Evolutionary conservation across 2,329 filamentous ascomycete species (phyloP).

Genomic region (Fusarium paranaense): DNA sequence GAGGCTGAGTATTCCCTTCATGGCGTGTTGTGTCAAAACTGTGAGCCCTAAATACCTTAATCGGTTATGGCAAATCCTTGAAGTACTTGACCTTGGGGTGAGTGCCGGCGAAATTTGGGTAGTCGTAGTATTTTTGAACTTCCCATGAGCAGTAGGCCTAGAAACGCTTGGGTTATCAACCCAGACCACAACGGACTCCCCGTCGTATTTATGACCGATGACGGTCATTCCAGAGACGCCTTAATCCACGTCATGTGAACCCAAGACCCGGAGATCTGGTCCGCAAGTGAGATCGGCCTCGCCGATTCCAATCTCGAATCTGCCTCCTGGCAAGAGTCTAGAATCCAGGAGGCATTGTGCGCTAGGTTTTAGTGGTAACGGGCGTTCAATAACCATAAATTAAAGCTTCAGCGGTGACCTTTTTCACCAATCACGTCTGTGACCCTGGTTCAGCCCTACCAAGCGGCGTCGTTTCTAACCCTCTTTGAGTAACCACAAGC

Average conservation of each 20-base stretch:
- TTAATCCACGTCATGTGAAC: not conserved
- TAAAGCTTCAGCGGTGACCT: not conserved
- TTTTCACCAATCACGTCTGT: not conserved
- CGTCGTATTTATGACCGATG: too few species aligned
- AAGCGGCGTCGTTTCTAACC: not conserved
- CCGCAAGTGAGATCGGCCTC: not conserved
- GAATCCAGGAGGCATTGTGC: not conserved
- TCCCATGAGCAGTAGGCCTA: too few species aligned
- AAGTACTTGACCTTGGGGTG: too few species aligned
- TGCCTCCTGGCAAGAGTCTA: not conserved
- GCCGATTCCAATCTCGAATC: not conserved
- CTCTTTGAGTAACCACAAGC: not conserved
- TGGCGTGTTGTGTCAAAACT: too few species aligned
- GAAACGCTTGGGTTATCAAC: too few species aligned
- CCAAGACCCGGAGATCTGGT: not conserved
- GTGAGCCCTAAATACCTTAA: too few species aligned
- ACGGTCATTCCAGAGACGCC: too few species aligned
- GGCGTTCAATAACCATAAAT: conserved; percentile 20
- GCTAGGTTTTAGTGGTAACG: not conserved
- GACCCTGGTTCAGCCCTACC: conserved; percentile 1
- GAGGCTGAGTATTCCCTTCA: too few species aligned
- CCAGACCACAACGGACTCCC: too few species aligned
- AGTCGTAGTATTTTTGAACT: too few species aligned
- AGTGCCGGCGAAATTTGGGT: too few species aligned
- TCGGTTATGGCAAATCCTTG: too few species aligned